Base-by-base conservation (phyloP, 1,284 basidiomycete genomes). In the Sphagnurus paluster region DNA sequence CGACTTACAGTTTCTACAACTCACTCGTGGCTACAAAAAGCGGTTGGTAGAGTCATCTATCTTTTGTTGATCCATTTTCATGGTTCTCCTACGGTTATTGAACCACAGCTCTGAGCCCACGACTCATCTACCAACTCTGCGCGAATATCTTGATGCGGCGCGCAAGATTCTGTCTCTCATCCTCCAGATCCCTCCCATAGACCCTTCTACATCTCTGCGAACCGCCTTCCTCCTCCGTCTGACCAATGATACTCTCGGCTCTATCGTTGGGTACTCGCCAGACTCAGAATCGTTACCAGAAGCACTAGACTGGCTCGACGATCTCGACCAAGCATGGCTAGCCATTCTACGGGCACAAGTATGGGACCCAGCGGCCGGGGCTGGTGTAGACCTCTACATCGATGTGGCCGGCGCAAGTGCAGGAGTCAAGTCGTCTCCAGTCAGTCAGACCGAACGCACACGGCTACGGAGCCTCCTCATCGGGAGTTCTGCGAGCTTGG, bases 281-380 rank as follows among this genome's bases (percentile, higher is more conserved):
- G 60, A 68, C 34, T 49, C 63, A 17, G 59, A 68, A 11, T 65
- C 69, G 14, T 65, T 88, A 6, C 69, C 67, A 23, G 66, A 74
- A 40, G 69, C 87, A 2, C 68, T 85, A 21, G 76, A 80, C 46
- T 84, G 79, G 70, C 66, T 89, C 14, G 77, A 80, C 55, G 81
- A 87, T 56, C 71, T 90, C 23, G 87, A 90, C 59, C 71, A 76
- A 40, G 84, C 79, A 0, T 90, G 87, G 87, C 55, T 80, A 11
- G 73, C 77, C 16, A 80, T 85, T 1, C 69, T 90, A 17, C 72
- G 73, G 30, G 65, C 67, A 5, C 80, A 86, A 53, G 68, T 75
- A 2, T 90, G 87, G 87, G 78, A 86, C 50, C 69, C 79, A 1
- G 63, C 62, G 4, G 51, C 63, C 6, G 67, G 67, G 5, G 59